phyloP scores from a whole-genome alignment of 306 rosid genomes.

The Malus orientalis region DNA sequence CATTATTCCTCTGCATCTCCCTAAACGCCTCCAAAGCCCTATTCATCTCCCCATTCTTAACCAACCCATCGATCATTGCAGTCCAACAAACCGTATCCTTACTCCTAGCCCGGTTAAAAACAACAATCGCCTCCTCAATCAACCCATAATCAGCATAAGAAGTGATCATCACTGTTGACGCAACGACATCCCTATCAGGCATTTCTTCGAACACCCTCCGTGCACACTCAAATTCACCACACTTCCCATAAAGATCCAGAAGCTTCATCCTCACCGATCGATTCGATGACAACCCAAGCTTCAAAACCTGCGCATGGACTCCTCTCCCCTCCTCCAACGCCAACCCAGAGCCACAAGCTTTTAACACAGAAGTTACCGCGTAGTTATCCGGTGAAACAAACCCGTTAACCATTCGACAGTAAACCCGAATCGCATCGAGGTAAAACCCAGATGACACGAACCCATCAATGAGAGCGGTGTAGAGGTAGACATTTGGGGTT shows the following conservation, averaged over 20 bases:
- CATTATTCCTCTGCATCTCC: conserved; percentile 14
- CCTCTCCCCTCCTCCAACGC: conserved; percentile 17
- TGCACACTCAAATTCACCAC: conserved; percentile 24
- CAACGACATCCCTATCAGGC: conserved; percentile 36
- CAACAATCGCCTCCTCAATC: conserved; percentile 26
- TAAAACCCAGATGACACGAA: conserved; percentile 23
- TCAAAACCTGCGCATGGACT: conserved; percentile 32
- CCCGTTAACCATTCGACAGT: conserved; percentile 15
- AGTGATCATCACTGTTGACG: conserved; percentile 23
- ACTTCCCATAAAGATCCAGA: conserved; percentile 27
- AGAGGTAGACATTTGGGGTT: conserved; percentile 38
- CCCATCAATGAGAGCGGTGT: conserved; percentile 42
- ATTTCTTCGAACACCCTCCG: conserved; percentile 30
- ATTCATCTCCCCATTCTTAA: conserved; percentile 17
- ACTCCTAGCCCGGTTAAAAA: conserved; percentile 11
- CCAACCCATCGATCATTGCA: conserved; percentile 10
- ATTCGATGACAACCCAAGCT: conserved; percentile 32
- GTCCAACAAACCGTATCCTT: conserved; percentile 22
- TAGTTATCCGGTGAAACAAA: conserved; percentile 25
- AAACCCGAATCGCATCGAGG: conserved; percentile 23
- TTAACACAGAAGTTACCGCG: conserved; percentile 31
- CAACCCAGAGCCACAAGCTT: conserved; percentile 28
- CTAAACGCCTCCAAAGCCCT: conserved; percentile 18
- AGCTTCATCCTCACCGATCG: conserved; percentile 35
- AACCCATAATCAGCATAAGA: conserved; percentile 20